A percentile compares a stretch with the other conserved stretches of the same genome.
Evolutionary conservation across 2,329 filamentous ascomycete species (phyloP).

Genomic region (Chalara sp.): DNA sequence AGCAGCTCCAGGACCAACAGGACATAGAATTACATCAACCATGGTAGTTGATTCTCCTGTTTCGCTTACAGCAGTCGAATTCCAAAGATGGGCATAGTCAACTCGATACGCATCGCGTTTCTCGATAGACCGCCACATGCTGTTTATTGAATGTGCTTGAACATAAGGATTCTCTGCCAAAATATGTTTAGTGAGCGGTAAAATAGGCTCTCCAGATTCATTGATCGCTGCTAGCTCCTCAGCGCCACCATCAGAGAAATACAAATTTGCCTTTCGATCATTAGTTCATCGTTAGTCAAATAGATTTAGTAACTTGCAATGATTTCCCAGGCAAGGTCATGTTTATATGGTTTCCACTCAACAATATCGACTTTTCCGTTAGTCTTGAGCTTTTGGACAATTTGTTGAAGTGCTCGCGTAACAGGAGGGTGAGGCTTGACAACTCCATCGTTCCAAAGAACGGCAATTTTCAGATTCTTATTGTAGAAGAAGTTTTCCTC

Average conservation of each 20-base stretch:
- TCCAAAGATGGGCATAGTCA: conserved; percentile 14
- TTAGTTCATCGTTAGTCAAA: no score
- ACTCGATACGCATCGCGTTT: conserved; percentile 31
- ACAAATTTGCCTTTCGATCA: conserved; percentile 26
- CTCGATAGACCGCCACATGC: conserved; percentile 34
- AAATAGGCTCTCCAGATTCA: conserved; percentile 48
- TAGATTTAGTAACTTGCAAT: conserved; percentile 29
- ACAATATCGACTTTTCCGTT: conserved; percentile 43
- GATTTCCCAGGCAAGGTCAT: conserved; percentile 42
- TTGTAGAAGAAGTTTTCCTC: conserved; percentile 26
- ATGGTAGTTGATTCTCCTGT: conserved; percentile 18
- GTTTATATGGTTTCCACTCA: conserved; percentile 47
- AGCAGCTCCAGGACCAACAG: conserved; percentile 48
- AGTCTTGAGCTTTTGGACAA: conserved; percentile 42
- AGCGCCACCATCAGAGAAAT: conserved; percentile 55
- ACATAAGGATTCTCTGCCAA: conserved; percentile 44
- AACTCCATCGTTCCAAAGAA: conserved; percentile 52
- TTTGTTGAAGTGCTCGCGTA: conserved; percentile 46
- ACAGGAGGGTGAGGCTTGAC: conserved; percentile 55
- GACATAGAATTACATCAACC: conserved; percentile 58
- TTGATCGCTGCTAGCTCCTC: conserved; percentile 44
- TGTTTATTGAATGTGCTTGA: conserved; percentile 31
- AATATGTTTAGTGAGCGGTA: conserved; percentile 53
- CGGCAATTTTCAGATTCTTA: conserved; percentile 50
- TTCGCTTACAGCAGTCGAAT: conserved; percentile 24